Evolutionary conservation across 176 grass and related monocot genomes (phyloP), one percentile per base, ranked within the genome.

Genomic region (Ampelocalamus luodianensis): DNA sequence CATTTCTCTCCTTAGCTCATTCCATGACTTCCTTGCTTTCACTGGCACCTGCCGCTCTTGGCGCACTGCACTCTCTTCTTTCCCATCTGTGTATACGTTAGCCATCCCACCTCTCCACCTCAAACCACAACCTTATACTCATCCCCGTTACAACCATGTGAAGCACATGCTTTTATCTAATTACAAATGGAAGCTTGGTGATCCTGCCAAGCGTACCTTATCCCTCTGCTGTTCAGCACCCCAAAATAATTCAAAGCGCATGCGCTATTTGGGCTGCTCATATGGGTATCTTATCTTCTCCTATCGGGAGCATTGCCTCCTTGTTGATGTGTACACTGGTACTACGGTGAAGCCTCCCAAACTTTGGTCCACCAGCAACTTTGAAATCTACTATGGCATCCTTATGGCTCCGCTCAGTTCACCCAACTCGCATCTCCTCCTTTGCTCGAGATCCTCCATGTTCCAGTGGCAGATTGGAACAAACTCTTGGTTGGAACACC

Each of bases 271-370:
- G 49, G 92, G 92, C 6, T 89, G 77, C 73, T 89, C 92, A 38
- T 66, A 83, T 77, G 87, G 89, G 7, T 83, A 89, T 78, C 84
- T 91, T 48, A 89, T 94, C 53, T 89, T 91, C 60, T 68, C 36
- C 9, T 13, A 59, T 29, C 32, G 4, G 20, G 63, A 80, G 20
- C 46, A 67, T 9, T 88, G 87, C 65, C 13, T 97, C 65, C 65
- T 94, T 16, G 71, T 85, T 9, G 29, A 97, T 81, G 70, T 50
- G 49, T 85, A 89, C 77, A 85, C 73, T 15, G 90, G 94, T 23
- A 22, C 27, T 34, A 64, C 77, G 68, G 10, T 97, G 83, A 54
- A 32, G 45, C 67, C 86, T 34, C 90, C 90, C 9, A 48, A 51
- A 34, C 72, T 91, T 62, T 73, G 65, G 39, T 74, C 8, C 37